Conservation (phyloP, 2,329 filamentous ascomycete species). For the Botryotinia convoluta region DNA sequence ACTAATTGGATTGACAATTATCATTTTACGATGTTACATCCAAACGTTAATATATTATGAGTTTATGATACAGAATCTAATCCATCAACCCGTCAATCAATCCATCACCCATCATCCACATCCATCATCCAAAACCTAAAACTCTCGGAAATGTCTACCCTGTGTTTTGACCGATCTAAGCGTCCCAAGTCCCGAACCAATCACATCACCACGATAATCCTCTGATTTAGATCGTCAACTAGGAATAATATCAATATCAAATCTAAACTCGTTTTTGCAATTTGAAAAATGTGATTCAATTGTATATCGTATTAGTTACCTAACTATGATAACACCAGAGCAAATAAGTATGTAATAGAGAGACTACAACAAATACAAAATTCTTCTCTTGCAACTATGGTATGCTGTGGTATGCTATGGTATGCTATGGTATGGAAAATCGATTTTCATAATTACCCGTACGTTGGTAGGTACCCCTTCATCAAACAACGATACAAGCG, state of each 20-base stretch:
- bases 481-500: background rate
- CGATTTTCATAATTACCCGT: background rate
- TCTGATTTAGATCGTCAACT: background rate
- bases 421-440: too few species aligned
- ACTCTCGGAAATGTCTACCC: background rate
- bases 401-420: too few species aligned
- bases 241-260: constrained; percentile 6
- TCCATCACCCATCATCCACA: background rate
- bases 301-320: background rate
- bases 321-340: background rate
- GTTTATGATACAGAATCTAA: too few species aligned
- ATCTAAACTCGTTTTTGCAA: background rate
- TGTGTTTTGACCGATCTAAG: background rate
- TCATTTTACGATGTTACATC: background rate
- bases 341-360: background rate
- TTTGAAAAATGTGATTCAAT: background rate
- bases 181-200: background rate
- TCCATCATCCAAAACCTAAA: background rate
- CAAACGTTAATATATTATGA: background rate
- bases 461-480: background rate
- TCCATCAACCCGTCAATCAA: background rate
- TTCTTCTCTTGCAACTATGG: background rate
- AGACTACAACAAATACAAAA: background rate
- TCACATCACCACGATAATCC: background rate
- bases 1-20: background rate